Percentiles rank a stretch among this genome's conserved stretches.
Conservation (phyloP, 306 rosid species). For the Trichosanthes cucumerina region DNA sequence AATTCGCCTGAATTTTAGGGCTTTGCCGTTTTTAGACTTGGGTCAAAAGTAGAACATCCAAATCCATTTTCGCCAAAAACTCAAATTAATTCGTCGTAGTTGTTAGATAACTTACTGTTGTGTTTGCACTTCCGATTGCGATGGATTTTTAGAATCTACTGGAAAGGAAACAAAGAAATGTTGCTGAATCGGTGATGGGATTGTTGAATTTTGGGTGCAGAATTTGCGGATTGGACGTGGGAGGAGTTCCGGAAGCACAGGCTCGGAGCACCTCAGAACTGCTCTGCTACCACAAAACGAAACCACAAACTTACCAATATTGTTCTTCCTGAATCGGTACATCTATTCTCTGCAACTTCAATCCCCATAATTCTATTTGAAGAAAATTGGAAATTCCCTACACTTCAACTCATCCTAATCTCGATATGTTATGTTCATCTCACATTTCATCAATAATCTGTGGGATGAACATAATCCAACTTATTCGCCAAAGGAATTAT, state of each 20-base stretch:
- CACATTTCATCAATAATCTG: background rate
- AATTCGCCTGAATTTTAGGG: no score
- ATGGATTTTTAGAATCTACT: no score
- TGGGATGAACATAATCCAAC: no score
- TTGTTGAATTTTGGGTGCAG: constrained; percentile 19
- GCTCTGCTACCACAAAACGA: constrained; percentile 78
- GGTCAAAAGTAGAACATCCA: no score
- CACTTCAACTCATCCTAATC: no score
- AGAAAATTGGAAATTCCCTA: background rate
- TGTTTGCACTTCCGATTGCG: no score
- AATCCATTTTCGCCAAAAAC: no score
- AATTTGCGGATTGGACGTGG: constrained; percentile 86
- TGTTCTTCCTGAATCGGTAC: constrained; percentile 45
- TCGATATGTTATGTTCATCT: background rate
- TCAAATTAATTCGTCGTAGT: no score
- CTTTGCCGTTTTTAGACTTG: no score
- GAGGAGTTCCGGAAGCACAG: constrained; percentile 57
- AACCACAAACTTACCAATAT: constrained; percentile 44
- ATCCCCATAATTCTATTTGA: background rate
- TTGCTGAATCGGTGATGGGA: background rate
- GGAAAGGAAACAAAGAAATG: no score
- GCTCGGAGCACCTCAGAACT: constrained; percentile 79
- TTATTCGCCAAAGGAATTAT: background rate
- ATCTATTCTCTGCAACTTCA: no score
- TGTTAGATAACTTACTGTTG: no score